Base-by-base conservation (phyloP, 2,329 filamentous ascomycete genomes). In the Pezicula radicicola region DNA sequence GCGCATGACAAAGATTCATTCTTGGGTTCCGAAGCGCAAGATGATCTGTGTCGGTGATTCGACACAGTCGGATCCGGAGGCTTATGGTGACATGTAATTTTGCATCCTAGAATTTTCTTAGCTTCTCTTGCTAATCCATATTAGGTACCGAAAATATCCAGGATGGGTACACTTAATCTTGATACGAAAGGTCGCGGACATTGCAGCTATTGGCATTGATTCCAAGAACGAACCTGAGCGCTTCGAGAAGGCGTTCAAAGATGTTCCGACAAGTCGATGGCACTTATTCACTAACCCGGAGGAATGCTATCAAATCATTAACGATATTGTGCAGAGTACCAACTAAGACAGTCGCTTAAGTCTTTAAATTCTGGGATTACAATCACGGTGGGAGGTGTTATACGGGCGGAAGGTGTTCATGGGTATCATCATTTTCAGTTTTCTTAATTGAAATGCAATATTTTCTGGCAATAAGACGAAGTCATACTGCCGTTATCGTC, bases 31-130 rank as follows among this genome's bases (percentile, higher is more conserved):
- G 0, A 78, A 79, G 60, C 78, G 89, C 54, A 88, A 87, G 61
- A 86, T 96, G 72, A 82, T 97, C 56, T 86, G 86, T 60, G 85
- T 97, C 58, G 93, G 93, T 1, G 93, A 97, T 70, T 93, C 87
- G 37, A 97, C 92, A 0, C 93, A 97, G 70, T 87, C 83, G 25
- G 93, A 97, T 62, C 92, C 93, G 0, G 93, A 97, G 67, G 83
- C 89, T 0, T 97, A 97, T 65, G 92, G 86, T 27, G 85, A 92
- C 60, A 84, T 90, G 70, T 91, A 79, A 69, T 77, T 69, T 9
- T 27, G 12, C 28, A 16, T 39, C 3, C 18, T 25, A 3, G 4
- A 33, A 8, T 30, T 35, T 9, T 25, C 4, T 12, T 30, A 18
- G n/a, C 25, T 42, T 40, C 18, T 15, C 3, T 18, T 35, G 44